These are phyloP conservation scores for Staphylotrichum longicolle DNA, from an alignment of 495 filamentous ascomycete species.

Conservation along the genomic window DNA sequence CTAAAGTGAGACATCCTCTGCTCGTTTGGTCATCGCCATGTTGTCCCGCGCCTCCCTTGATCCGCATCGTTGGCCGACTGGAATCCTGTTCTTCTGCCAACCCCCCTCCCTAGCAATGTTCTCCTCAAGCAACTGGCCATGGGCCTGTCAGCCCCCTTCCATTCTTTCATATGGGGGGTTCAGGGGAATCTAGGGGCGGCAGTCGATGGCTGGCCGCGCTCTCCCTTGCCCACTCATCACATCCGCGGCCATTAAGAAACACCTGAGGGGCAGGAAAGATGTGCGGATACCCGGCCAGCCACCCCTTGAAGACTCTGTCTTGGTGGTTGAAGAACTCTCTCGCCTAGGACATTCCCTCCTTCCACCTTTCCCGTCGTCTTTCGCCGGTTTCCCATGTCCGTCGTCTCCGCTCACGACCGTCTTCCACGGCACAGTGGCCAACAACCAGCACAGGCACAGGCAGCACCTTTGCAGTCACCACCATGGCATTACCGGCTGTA, in stretches of 20 bases:
- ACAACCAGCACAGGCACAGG: neutral
- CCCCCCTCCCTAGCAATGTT: slow-evolving; percentile 18
- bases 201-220: slow-evolving; percentile 11
- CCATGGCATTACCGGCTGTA: slow-evolving; percentile 23
- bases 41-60: neutral
- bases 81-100: slow-evolving; percentile 28
- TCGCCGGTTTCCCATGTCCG: neutral
- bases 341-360: neutral
- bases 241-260: slow-evolving; percentile 6
- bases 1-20: neutral
- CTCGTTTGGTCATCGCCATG: neutral
- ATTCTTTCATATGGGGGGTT: slow-evolving; percentile 2
- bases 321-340: slow-evolving; percentile 6
- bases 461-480: slow-evolving; percentile 5
- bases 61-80: slow-evolving; percentile 15
- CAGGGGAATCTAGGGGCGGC: slow-evolving; percentile 5
- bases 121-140: slow-evolving; percentile 17
- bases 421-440: neutral
- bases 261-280: slow-evolving; percentile 23
- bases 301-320: slow-evolving; percentile 24
- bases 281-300: slow-evolving; percentile 8
- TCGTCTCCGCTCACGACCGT: neutral
- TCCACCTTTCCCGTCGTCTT: neutral
- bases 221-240: slow-evolving; percentile 8
- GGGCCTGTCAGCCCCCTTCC: slow-evolving; percentile 4